Base-by-base conservation (phyloP, 106 monocot genomes). In the Dioscorea alata region DNA sequence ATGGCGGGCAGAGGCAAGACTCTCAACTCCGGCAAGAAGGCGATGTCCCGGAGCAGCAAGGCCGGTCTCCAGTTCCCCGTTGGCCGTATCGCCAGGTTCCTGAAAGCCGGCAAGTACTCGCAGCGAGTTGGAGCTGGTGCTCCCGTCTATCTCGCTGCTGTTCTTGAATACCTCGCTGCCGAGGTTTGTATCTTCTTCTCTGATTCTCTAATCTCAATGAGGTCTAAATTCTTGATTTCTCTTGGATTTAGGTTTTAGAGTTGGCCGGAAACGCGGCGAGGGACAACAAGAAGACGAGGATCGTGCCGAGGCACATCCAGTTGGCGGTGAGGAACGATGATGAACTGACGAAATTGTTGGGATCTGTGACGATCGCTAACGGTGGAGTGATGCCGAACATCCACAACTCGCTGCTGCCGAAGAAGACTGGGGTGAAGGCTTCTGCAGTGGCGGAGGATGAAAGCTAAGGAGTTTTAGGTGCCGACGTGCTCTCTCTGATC, bases 301-400 rank as follows among this genome's bases (percentile, higher is more conserved):
- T 88, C 8, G 84, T 88, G 23, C 88, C 88, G 6, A 61, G 88
- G 31, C 88, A 88, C 78, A 84, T 84, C 59, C 88, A 84, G 49
- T 67, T 84, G 28, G 88, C 88, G 3, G 84, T 88, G 51, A 72
- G 88, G 69, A 88, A 88, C 73, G 88, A 88, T 33, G 88, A 88
- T 70, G 88, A 88, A 69, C 73, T 88, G 42, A 76, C 79, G 33
- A 88, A 81, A 79, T 71, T 88, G n/a, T 70, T 88, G 8, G 88
- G 84, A 0, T 22, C 75, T 1, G 88, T 88, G 0, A 88, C 88
- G 48, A 88, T 88, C 33, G 83, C 88, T 52, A 83, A 71, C 10
- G 83, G 88, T 5, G 88, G 88, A 5, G 88, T 88, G 50, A 77
- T 88, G 78, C 88, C 83, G 17, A 88, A 88, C 66, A 88, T 88